Base-by-base conservation (phyloP, 1,139 yeast species). In the Casaregolazyma lundiana region DNA sequence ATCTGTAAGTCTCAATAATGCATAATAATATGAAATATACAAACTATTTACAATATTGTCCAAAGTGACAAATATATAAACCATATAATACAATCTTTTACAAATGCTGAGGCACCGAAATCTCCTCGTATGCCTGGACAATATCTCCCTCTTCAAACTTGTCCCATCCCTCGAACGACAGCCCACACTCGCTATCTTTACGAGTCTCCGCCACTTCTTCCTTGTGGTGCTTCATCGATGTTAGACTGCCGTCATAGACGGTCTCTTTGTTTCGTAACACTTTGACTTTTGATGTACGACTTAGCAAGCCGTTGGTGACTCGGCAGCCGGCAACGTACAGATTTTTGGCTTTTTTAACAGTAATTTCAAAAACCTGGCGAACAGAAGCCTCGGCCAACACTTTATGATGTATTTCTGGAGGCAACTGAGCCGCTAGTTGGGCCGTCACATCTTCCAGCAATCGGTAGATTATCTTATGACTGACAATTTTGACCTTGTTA, bases 161-260 rank as follows among this genome's bases (percentile, higher is more conserved):
- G 35, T 80, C 81, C 82, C 90, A 89, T 22, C 63, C 64, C 1
- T 76, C 81, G 58, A 92, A 81, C 0, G 89, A 70, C 36, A 92
- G 63, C 44, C 98, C 98, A 71, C 97, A 92, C 57, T 92, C 98
- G 36, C 77, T 76, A 24, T 96, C 97, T 67, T 87, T 89, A 50
- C 79, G 79, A 6, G 86, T 86, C 57, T 85, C 94, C 1, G 69
- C 59, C 3, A 84, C 85, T 57, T 86, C 95, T 44, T 87, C 92
- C 63, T 88, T 89, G 48, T 80, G 82, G 54, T 85, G 89, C 65
- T 87, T 89, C 65, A 92, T 73, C 3, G 94, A 80, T 1, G 82
- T 76, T 17, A 92, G 66, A 9, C 71, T 71, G 2, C 98, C 98
- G 44, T 75, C 75, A 64, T 71, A 87, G 1, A 92, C 68, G 6